These are phyloP conservation scores for Beauveria brongniartii DNA, from an alignment of 2,329 filamentous ascomycete species.

Conservation along the genomic window DNA sequence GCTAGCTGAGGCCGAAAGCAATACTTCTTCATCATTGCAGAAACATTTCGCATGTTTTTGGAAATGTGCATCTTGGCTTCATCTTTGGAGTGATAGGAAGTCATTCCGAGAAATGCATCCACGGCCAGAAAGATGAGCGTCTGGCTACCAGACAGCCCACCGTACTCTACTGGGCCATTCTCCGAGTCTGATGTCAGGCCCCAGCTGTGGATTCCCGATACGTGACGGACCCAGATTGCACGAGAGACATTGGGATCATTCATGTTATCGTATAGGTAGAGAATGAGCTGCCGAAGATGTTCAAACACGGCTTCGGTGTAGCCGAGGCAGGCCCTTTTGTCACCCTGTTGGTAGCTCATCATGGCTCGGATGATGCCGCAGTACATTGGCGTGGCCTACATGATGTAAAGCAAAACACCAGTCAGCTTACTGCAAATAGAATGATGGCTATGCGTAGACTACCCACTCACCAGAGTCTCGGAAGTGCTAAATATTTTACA, in stretches of 20 bases:
- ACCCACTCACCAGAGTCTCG: neutral
- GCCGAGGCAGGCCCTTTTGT: neutral
- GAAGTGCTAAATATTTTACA: neutral
- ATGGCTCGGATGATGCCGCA: conserved; percentile 2
- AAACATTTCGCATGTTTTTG: neutral
- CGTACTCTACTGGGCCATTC: neutral
- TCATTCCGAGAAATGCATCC: neutral
- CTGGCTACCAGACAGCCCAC: conserved; percentile 3
- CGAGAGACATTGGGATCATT: conserved; percentile 2
- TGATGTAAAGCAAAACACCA: too few relatives aligned
- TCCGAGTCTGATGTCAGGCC: neutral
- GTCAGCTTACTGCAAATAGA: too few relatives aligned
- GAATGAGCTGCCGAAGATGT: neutral
- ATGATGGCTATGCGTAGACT: neutral
- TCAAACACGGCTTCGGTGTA: conserved; percentile 1
- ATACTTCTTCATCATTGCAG: neutral
- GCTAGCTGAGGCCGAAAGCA: neutral
- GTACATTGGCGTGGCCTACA: neutral
- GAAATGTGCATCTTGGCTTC: conserved; percentile 1
- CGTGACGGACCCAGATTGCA: conserved; percentile 3
- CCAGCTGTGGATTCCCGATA: conserved; percentile 5
- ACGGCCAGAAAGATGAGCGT: conserved; percentile 2
- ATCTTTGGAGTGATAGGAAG: neutral
- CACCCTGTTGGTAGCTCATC: neutral
- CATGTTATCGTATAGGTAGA: neutral